These are phyloP conservation scores for Tuber magnatum DNA, from an alignment of 495 filamentous ascomycete species.

Conservation along the genomic window DNA sequence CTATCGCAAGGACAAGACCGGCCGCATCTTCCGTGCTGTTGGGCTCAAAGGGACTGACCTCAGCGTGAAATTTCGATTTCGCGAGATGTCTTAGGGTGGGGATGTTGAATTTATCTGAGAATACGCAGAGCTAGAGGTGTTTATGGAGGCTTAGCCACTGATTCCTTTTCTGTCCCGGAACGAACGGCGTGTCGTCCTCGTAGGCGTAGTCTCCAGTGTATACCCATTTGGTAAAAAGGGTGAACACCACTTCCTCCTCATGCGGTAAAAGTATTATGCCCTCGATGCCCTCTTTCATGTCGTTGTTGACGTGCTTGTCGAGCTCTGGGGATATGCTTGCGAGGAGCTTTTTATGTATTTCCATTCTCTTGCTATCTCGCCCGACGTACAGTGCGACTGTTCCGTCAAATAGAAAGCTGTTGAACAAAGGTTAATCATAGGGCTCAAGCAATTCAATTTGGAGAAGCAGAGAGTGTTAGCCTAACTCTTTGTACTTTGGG, in stretches of 20 bases:
- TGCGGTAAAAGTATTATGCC: not conserved
- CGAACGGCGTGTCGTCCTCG: too few species aligned
- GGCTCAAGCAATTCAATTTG: not conserved
- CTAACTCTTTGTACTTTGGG: not conserved
- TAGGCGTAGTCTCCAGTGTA: not conserved
- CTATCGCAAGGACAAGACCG: not conserved
- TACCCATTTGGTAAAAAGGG: not conserved
- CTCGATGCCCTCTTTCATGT: not conserved
- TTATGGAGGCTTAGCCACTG: not conserved
- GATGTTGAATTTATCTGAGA: not conserved
- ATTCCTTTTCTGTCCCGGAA: not conserved
- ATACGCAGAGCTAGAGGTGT: not conserved
- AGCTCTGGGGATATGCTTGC: not conserved
- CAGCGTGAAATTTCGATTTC: not conserved
- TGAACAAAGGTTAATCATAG: not conserved
- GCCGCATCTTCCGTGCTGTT: not conserved
- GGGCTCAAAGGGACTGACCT: not conserved
- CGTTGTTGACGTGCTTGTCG: not conserved
- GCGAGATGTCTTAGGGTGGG: not conserved
- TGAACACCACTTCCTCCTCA: not conserved
- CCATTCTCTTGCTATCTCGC: not conserved
- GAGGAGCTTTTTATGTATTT: not conserved
- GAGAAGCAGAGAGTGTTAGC: not conserved
- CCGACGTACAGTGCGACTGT: not conserved
- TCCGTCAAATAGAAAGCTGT: not conserved